Evolutionary conservation across 805 yeast species (phyloP).

Genomic region (Candida lessepsii): DNA sequence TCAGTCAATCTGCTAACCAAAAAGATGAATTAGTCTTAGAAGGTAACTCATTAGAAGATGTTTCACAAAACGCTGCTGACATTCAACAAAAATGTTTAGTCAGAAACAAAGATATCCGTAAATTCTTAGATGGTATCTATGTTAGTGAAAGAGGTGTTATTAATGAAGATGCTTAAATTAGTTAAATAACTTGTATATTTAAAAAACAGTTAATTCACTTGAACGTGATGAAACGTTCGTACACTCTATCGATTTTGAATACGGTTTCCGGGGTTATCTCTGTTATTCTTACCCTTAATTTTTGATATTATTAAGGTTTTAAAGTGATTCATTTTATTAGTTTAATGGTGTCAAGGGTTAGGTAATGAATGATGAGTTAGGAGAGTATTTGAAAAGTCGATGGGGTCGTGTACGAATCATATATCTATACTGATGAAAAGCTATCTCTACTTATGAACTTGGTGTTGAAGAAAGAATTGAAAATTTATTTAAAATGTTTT

Average conservation of each 20-base stretch:
- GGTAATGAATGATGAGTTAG: too few species aligned
- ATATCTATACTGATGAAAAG: too few species aligned
- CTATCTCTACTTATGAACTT: too few species aligned
- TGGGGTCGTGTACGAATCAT: too few species aligned
- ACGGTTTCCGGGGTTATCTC: too few species aligned
- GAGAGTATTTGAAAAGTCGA: too few species aligned
- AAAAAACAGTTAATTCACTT: constrained; percentile 27
- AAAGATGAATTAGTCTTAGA: constrained; percentile 92
- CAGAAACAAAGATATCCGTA: constrained; percentile 99
- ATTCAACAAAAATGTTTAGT: constrained; percentile 97
- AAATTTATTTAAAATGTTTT: too few species aligned
- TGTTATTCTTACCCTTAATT: too few species aligned
- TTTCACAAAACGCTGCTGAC: constrained; percentile 98
- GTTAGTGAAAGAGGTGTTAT: constrained; percentile 94
- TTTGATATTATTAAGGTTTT: not conserved
- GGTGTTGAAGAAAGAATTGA: too few species aligned
- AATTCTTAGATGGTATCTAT: constrained; percentile 99
- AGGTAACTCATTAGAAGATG: constrained; percentile 97
- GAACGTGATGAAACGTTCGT: constrained; percentile 9
- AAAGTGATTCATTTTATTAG: not conserved
- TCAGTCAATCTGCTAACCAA: constrained; percentile 75
- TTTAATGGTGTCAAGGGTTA: not conserved
- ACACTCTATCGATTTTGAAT: not conserved
- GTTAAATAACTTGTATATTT: constrained; percentile 19
- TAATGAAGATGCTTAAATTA: constrained; percentile 54